Conservation (phyloP, 2,329 filamentous ascomycete species). For the Thermochaetoides dissita region DNA sequence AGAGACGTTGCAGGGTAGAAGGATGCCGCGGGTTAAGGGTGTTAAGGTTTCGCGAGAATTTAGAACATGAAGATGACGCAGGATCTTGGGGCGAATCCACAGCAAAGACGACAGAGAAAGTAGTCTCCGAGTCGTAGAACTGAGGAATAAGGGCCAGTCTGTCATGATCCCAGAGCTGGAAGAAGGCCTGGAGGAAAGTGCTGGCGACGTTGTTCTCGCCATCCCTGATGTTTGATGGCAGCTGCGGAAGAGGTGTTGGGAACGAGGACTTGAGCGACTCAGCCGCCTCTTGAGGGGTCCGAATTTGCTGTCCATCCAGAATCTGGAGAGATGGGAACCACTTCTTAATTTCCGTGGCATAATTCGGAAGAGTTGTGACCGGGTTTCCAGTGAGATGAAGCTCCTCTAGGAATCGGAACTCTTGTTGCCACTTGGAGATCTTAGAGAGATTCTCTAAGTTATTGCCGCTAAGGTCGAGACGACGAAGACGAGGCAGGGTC, state of each 20-base stretch:
- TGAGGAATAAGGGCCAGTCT: slow-evolving; percentile 46
- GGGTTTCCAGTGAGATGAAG: slow-evolving; percentile 69
- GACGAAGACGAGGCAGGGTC: slow-evolving; percentile 73
- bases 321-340: slow-evolving; percentile 75
- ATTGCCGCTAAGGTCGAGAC: slow-evolving; percentile 81
- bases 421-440: slow-evolving; percentile 63
- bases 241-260: slow-evolving; percentile 46
- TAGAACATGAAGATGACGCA: slow-evolving; percentile 63
- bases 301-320: slow-evolving; percentile 61
- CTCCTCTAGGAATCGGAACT: slow-evolving; percentile 66
- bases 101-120: slow-evolving; percentile 65
- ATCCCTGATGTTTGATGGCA: slow-evolving; percentile 58
- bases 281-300: slow-evolving; percentile 56
- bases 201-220: slow-evolving; percentile 55
- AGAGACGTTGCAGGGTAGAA: slow-evolving; percentile 50
- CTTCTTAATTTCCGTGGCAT: slow-evolving; percentile 53
- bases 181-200: slow-evolving; percentile 61
- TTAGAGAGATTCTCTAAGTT: slow-evolving; percentile 54
- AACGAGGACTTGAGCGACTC: slow-evolving; percentile 31
- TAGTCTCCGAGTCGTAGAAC: slow-evolving; percentile 64
- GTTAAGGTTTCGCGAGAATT: slow-evolving; percentile 62
- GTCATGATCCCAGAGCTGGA: slow-evolving; percentile 59
- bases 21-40: slow-evolving; percentile 46
- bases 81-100: slow-evolving; percentile 36
- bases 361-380: slow-evolving; percentile 47